Evolutionary conservation across 1,284 basidiomycete genomes (phyloP).

Genomic region (Mycena sp.): DNA sequence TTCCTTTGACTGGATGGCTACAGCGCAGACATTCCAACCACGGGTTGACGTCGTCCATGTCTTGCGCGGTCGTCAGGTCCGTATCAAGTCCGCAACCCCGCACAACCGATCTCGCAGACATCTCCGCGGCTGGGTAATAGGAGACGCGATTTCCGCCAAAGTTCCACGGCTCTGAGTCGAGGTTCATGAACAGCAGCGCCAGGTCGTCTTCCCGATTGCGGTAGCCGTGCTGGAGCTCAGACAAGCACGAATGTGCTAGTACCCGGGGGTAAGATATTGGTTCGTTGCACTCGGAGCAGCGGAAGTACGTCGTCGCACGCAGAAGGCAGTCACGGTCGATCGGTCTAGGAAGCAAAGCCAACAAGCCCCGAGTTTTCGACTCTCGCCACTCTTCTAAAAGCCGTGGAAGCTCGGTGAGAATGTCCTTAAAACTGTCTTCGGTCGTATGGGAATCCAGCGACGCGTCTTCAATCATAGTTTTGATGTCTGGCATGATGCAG

Average conservation of each 20-base stretch:
- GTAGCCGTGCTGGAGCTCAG: conserved; percentile 20
- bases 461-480: conserved; percentile 23
- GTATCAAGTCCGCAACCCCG: conserved; percentile 18
- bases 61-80: conserved; percentile 22
- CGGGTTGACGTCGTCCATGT: conserved; percentile 28
- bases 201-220: conserved; percentile 28
- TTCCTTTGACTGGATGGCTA: conserved; percentile 13
- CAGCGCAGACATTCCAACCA: conserved; percentile 31
- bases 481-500: conserved; percentile 23
- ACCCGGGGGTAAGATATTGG: conserved; percentile 27
- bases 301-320: conserved; percentile 25
- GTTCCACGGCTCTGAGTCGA: conserved; percentile 33
- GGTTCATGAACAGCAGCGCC: conserved; percentile 20
- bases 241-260: conserved; percentile 26
- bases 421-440: conserved; percentile 22
- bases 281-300: conserved; percentile 26
- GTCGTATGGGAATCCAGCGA: conserved; percentile 26
- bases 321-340: conserved; percentile 11
- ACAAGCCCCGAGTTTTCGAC: conserved; percentile 16
- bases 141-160: conserved; percentile 21
- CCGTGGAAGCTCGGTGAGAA: conserved; percentile 20
- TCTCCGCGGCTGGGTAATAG: conserved; percentile 21
- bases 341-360: conserved; percentile 17
- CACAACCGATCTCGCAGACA: conserved; percentile 21
- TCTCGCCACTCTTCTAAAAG: conserved; percentile 30